Base-by-base conservation (phyloP, 2,329 filamentous ascomycete genomes). In the Teratosphaeria destructans region DNA sequence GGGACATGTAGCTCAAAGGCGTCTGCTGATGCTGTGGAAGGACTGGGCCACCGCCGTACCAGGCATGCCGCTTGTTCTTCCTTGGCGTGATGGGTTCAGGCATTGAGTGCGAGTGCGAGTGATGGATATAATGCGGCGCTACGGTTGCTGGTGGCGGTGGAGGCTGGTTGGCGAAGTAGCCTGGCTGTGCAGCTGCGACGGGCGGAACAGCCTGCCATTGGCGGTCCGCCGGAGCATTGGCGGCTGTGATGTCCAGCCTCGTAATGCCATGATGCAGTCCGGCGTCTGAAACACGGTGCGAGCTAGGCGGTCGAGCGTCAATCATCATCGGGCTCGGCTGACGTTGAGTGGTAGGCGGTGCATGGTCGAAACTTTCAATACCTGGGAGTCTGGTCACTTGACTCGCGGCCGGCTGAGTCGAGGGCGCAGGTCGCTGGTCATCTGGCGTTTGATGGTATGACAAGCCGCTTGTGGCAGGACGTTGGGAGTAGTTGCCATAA, bases 301-400 rank as follows among this genome's bases (percentile, higher is more conserved):
- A 77, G 52, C 75, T 70, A n/a, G 63, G 61, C 27, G 70, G 68
- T 29, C 67, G 60, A 35, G 65, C 68, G 65, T 95, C 90, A 10
- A 91, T 75, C 69, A 88, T 82, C 89, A 94, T 92, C 0, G 90
- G 89, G 57, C 89, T 91, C 2, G 83, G 79, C 54, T 86, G 83
- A 55, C 84, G 81, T 79, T 72, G 61, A 0, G 85, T 81, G 23
- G 82, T 82, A 60, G 82, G 82, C 29, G 85, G 87, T 27, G 89
- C 78, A 59, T 89, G 86, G 68, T 93, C 90, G 67, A 96, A 96
- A 16, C 90, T 95, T 71, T 95, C 90, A 65, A 96, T 96, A 14
- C 92, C 91, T 0, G 92, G 92, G 14, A 96, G 80, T 47, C 90
- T 85, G 14, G 90, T 78, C 4, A 80, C 82, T 66, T 86, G 85